Evolutionary conservation across 169 alveolate genomes (phyloP), one percentile per base, ranked within the genome.

Genomic region (Cryptosporidium andersoni): DNA sequence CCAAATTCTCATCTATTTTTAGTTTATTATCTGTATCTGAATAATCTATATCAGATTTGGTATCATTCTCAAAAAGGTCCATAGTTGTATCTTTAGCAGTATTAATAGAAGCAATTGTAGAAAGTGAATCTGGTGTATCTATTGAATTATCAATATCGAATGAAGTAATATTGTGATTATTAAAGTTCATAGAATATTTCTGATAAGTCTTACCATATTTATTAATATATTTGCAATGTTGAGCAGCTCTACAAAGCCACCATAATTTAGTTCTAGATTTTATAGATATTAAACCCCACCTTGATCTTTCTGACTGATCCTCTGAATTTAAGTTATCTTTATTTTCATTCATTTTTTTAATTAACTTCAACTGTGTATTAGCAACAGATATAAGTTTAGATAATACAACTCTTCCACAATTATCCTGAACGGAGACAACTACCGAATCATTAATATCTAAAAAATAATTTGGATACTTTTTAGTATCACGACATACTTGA

Each of bases 181-280:
- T 25, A 25, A 25, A 25, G 25, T 25, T 25, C 25, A 25, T 25
- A 25, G 25, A 25, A 25, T 25, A 25, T 25, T 25, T 25, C 25
- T 25, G 25, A 0, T 25, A 25, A 25, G 11, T 64, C n/a, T 25
- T 60, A 7, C 56, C 74, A 36, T 74, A 51, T 45, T 51, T 53
- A 14, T 51, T 62, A 45, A 74, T 49, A 16, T 58, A 25, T 14
- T 68, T 68, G 60, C 85, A 74, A 42, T 74, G 85, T 48, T 74
- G 74, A 40, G 85, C 85, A 42, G 60, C 42, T 34, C 85, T 53
- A n/a, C 85, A 74, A 34, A 58, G 47, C 85, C 85, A 74, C 85
- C 85, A 74, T 0, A 74, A 68, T 34, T 74, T 74, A 12, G 34
- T 34, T 43, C 85, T 74, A 25, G 85, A 66, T n/a, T 60, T 74